A percentile compares a stretch with the other conserved stretches of the same genome.
phyloP scores from a whole-genome alignment of 345 rosid genomes.

The Cardamine occulta region DNA sequence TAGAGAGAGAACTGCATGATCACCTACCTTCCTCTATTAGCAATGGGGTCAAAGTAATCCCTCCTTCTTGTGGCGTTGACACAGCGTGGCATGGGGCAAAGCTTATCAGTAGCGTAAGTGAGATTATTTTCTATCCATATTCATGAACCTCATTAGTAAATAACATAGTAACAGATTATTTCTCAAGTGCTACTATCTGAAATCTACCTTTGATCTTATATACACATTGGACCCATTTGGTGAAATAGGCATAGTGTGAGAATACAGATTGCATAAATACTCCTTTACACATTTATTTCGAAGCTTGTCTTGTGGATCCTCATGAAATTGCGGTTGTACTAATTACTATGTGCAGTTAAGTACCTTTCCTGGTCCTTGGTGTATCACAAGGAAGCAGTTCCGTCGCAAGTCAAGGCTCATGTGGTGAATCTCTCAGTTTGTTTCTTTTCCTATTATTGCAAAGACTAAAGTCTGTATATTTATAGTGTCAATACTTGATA shows the following conservation, averaged over 20 bases:
- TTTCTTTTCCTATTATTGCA: neutral
- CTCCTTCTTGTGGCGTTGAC: constrained; percentile 76
- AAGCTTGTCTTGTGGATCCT: constrained; percentile 10
- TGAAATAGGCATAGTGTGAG: neutral
- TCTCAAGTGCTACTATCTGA: constrained; percentile 8
- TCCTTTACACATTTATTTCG: neutral
- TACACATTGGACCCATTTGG: neutral
- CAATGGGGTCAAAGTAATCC: constrained; percentile 68
- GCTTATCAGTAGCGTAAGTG: constrained; percentile 78
- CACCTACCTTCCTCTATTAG: constrained; percentile 58
- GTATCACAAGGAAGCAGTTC: constrained; percentile 74
- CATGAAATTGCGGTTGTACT: neutral
- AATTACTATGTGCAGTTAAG: constrained; percentile 60
- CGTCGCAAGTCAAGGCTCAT: constrained; percentile 61
- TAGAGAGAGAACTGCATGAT: constrained; percentile 72
- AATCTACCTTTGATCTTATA: constrained; percentile 3
- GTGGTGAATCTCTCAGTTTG: constrained; percentile 51
- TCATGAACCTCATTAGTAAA: neutral
- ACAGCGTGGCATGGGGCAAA: constrained; percentile 94
- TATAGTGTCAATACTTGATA: constrained; percentile 19
- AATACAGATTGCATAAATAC: constrained; percentile 12
- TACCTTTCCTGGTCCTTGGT: constrained; percentile 81
- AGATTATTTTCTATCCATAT: neutral
- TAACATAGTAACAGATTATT: neutral
- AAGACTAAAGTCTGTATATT: constrained; percentile 6